A percentile compares a stretch with the other conserved stretches of the same genome.
Conservation (phyloP, 2,329 filamentous ascomycete genomes). For the Alternaria consortialis region DNA sequence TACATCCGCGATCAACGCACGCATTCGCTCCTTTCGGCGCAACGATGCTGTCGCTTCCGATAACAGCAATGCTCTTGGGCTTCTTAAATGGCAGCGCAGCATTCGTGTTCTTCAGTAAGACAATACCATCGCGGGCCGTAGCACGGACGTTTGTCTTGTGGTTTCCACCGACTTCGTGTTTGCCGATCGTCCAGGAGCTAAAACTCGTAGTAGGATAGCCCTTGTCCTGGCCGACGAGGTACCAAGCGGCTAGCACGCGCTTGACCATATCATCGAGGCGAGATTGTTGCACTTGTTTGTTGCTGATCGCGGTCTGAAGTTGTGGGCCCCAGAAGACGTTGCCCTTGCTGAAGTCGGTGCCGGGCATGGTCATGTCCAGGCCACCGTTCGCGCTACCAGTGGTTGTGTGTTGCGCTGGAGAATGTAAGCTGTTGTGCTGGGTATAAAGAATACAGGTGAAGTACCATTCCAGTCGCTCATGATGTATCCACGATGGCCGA, state of each 20-base stretch:
- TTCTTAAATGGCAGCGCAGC: slow-evolving; percentile 75
- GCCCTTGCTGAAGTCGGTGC: slow-evolving; percentile 44
- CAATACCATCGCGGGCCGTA: slow-evolving; percentile 59
- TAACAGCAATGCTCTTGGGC: slow-evolving; percentile 67
- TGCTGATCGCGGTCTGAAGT: slow-evolving; percentile 62
- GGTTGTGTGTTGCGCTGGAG: slow-evolving; percentile 54
- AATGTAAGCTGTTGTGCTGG: background rate
- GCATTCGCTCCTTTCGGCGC: slow-evolving; percentile 81
- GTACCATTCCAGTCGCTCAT: slow-evolving; percentile 57
- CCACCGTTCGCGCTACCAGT: slow-evolving; percentile 57
- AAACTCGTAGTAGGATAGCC: slow-evolving; percentile 56
- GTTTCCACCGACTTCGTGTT: slow-evolving; percentile 51
- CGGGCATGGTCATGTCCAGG: slow-evolving; percentile 68
- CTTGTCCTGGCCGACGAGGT: slow-evolving; percentile 58
- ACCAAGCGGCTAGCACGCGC: slow-evolving; percentile 60
- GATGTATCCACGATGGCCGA: slow-evolving; percentile 59
- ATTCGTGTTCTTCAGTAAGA: slow-evolving; percentile 68
- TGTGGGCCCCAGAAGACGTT: slow-evolving; percentile 65
- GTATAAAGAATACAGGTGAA: background rate
- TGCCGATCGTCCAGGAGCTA: slow-evolving; percentile 56
- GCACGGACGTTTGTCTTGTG: slow-evolving; percentile 52
- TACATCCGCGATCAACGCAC: slow-evolving; percentile 73
- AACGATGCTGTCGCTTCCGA: slow-evolving; percentile 84
- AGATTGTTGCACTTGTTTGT: slow-evolving; percentile 53
- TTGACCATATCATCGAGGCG: slow-evolving; percentile 56